Evolutionary conservation across 352 stramenopile species (phyloP).

Genomic region (Peronospora tabacina): DNA sequence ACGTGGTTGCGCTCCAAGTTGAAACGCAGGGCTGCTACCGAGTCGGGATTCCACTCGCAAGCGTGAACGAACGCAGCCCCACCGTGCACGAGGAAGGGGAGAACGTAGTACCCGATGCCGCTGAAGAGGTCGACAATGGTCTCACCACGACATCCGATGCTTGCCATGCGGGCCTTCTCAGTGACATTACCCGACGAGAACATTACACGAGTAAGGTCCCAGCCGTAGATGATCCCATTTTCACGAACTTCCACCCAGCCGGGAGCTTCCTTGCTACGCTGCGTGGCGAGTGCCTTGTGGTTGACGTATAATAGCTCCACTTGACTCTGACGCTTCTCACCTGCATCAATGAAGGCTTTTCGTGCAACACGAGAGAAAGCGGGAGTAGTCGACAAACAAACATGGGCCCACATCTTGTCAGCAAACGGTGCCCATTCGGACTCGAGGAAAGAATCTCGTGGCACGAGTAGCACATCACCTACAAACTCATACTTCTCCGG

Average conservation of each 20-base stretch:
- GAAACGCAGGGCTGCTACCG: conserved; percentile 80
- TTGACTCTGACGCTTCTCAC: conserved; percentile 75
- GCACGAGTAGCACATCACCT: conserved; percentile 60
- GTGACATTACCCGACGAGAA: conserved; percentile 96
- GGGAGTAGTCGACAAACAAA: conserved; percentile 46
- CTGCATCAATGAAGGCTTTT: conserved; percentile 70
- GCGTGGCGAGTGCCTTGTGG: conserved; percentile 27
- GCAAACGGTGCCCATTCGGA: conserved; percentile 45
- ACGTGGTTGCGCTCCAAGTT: conserved; percentile 92
- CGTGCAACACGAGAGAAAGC: conserved; percentile 64
- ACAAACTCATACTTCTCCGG: conserved; percentile 78
- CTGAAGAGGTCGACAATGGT: conserved; percentile 94
- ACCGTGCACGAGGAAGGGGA: conserved; percentile 91
- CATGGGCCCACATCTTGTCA: conserved; percentile 53
- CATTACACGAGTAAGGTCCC: conserved; percentile 94
- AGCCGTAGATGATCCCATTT: conserved; percentile 92
- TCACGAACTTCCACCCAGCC: conserved; percentile 88
- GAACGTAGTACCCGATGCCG: conserved; percentile 97
- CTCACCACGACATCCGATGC: conserved; percentile 77
- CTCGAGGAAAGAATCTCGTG: conserved; percentile 56
- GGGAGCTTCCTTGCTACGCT: conserved; percentile 25
- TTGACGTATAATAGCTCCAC: conserved; percentile 67
- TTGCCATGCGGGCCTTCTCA: conserved; percentile 92
- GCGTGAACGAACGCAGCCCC: conserved; percentile 86
- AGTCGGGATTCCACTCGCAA: conserved; percentile 95